These are phyloP conservation scores for Nematocida ausubeli DNA, from an alignment of 371 early-diverging fungal genomes.

Conservation along the genomic window DNA sequence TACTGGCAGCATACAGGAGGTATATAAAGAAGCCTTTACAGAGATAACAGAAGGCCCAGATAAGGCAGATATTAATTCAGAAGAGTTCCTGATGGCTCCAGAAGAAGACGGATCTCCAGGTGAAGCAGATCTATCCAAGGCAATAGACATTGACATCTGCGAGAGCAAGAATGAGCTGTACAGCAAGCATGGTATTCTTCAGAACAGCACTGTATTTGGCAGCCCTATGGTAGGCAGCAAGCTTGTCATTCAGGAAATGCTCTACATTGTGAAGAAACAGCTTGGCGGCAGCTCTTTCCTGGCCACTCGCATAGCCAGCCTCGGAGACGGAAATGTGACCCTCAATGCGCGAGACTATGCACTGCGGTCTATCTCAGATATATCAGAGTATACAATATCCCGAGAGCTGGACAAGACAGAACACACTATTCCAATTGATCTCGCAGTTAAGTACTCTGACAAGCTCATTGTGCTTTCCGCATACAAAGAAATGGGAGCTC, in stretches of 20 bases:
- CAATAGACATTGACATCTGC: background rate
- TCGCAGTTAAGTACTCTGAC: background rate
- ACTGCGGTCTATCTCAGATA: background rate
- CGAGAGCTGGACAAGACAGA: background rate
- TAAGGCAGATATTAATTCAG: background rate
- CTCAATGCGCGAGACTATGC: conserved; percentile 51
- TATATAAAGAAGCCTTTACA: background rate
- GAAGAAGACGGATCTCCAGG: background rate
- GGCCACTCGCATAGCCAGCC: conserved; percentile 34
- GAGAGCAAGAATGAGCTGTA: conserved; percentile 1
- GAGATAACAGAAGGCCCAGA: background rate
- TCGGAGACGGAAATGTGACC: conserved; percentile 45
- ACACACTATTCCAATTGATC: conserved; percentile 12
- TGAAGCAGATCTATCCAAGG: background rate
- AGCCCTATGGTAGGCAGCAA: conserved; percentile 13
- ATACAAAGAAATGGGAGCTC: conserved; percentile 36
- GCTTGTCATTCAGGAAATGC: conserved; percentile 17
- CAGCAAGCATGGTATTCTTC: background rate
- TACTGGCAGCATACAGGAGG: background rate
- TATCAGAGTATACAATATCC: conserved; percentile 1
- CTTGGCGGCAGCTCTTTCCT: conserved; percentile 7
- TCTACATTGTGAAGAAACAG: conserved; percentile 40
- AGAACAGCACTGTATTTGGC: background rate
- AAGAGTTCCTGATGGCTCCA: background rate
- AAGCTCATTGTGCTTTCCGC: conserved; percentile 21